Evolutionary conservation across 805 yeast genomes (phyloP).

Genomic region (Saccharomycopsis sp.): DNA sequence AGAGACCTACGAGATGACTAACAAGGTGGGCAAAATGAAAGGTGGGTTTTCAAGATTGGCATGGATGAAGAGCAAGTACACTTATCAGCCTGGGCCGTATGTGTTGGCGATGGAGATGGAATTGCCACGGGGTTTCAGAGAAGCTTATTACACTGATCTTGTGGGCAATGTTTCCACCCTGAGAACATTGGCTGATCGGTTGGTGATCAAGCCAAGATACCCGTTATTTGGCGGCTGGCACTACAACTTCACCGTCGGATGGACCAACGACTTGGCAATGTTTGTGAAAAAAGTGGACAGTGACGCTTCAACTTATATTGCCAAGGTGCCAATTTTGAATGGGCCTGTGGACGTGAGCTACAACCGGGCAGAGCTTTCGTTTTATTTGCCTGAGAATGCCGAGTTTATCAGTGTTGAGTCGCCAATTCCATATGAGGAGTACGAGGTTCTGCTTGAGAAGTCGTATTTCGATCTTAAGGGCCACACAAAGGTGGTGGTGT

Average conservation of each 20-base stretch:
- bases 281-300: constrained; percentile 37
- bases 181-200: constrained; percentile 29
- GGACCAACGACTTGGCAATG: constrained; percentile 55
- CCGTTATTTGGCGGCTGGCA: constrained; percentile 97
- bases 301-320: constrained; percentile 42
- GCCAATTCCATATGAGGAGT: constrained; percentile 36
- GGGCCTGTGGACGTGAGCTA: constrained; percentile 67
- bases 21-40: constrained; percentile 61
- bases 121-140: constrained; percentile 44
- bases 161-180: constrained; percentile 92
- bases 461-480: constrained; percentile 77
- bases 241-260: constrained; percentile 93
- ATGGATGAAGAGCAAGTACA: constrained; percentile 42
- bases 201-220: constrained; percentile 73
- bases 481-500: constrained; percentile 61
- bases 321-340: constrained; percentile 62
- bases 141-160: constrained; percentile 73
- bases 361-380: constrained; percentile 46
- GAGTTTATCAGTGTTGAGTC: constrained; percentile 44
- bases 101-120: constrained; percentile 55
- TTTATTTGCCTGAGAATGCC: constrained; percentile 87
- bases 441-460: constrained; percentile 28
- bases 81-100: constrained; percentile 36
- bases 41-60: constrained; percentile 75
- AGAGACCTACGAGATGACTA: constrained; percentile 75